Evolutionary conservation across 257 asterid genomes (phyloP), one percentile per base, ranked within the genome.

Genomic region (Ehretia macrophylla): DNA sequence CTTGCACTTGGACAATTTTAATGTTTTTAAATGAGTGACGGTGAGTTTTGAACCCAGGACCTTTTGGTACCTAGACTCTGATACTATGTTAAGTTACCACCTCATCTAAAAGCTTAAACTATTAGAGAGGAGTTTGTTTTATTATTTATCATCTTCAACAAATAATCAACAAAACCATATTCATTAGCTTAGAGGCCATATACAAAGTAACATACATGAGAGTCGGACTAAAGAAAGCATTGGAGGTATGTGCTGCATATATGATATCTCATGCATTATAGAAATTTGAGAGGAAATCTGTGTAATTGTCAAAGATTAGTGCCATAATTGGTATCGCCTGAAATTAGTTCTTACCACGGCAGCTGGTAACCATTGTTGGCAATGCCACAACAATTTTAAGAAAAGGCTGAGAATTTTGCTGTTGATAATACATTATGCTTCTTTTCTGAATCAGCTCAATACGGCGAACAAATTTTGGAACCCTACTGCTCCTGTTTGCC

Each of bases 351-450:
- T 66, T 79, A 93, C 99, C 94, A 23, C 99, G 96, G 67, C 99
- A 93, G 79, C 84, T 86, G 49, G 99, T 16, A 69, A 93, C 97
- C 97, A 89, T 89, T 71, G 97, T 77, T 56, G 99, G 99, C 81
- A 93, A 68, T 69, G 97, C 91, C 74, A 89, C 99, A 38, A 93
- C 96, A 68, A 93, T 85, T 79, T 79, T 93, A 44, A 93, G 96
- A 55, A 93, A 93, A 47, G 99, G 83, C 71, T 81, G 97, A 68
- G 73, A 80, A 65, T 32, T 70, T 66, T 93, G 88, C 67, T 86
- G 87, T 62, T 93, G 99, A 72, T 93, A 88, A 74, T 86, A 66
- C 97, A 93, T 93, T 51, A 93, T 93, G 81, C 89, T 93, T 80
- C 81, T 83, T 67, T 82, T 84, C 72, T 83, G 91, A 74, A 93